A percentile compares a stretch with the other conserved stretches of the same genome.
Evolutionary conservation across 2,329 filamentous ascomycete genomes (phyloP).

Genomic region (Colletotrichum sp.): DNA sequence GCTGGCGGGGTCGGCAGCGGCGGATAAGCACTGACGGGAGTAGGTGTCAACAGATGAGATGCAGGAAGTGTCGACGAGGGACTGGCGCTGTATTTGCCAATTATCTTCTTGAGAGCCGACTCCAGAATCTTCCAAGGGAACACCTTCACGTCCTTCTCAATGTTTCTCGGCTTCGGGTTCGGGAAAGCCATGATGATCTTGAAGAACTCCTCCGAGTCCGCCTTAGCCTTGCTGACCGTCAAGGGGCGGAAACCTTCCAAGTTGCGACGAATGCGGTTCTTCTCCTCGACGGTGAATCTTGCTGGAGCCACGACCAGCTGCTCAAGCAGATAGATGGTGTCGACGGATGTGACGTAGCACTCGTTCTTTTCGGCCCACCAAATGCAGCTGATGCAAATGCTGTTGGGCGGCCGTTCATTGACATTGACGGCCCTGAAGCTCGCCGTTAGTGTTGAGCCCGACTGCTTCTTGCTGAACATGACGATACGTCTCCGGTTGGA

Average conservation of each 20-base stretch:
- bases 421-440: slow-evolving; percentile 80
- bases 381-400: slow-evolving; percentile 96
- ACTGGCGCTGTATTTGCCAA: slow-evolving; percentile 84
- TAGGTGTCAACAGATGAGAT: slow-evolving; percentile 45
- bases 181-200: slow-evolving; percentile 99
- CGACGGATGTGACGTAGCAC: slow-evolving; percentile 94
- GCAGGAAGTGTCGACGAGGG: slow-evolving; percentile 42
- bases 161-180: slow-evolving; percentile 93
- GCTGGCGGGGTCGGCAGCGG: slow-evolving; percentile 52
- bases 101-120: slow-evolving; percentile 94
- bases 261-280: slow-evolving; percentile 96
- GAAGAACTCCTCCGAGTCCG: slow-evolving; percentile 96
- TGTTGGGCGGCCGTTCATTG: slow-evolving; percentile 80
- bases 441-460: slow-evolving; percentile 79
- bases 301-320: slow-evolving; percentile 77
- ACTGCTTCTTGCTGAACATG: slow-evolving; percentile 83
- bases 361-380: slow-evolving; percentile 92
- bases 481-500: slow-evolving; percentile 82
- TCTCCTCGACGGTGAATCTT: slow-evolving; percentile 94
- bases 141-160: slow-evolving; percentile 99
- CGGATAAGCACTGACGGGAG: slow-evolving; percentile 41
- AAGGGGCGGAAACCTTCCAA: slow-evolving; percentile 91
- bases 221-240: slow-evolving; percentile 91
- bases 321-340: slow-evolving; percentile 94
- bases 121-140: slow-evolving; percentile 94